Percentiles rank a stretch among this genome's conserved stretches.
phyloP scores from a whole-genome alignment of 176 grass and related monocot genomes.

The Carex pumila region DNA sequence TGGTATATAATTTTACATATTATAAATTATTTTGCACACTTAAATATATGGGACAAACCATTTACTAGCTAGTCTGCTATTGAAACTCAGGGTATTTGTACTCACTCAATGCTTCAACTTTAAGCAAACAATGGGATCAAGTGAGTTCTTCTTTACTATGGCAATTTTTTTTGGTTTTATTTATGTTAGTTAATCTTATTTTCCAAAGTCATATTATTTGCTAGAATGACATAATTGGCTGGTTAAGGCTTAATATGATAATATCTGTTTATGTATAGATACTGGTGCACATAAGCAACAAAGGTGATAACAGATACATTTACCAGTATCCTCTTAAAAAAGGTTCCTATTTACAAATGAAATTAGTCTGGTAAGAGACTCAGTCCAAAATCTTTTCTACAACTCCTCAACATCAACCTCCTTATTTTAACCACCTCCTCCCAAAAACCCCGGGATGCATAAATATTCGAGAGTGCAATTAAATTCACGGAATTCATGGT shows the following conservation, averaged over 20 bases:
- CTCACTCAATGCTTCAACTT: conserved; percentile 88
- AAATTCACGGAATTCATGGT: conserved; percentile 56
- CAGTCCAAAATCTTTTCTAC: not conserved
- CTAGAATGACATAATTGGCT: not conserved
- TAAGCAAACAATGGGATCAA: conserved; percentile 93
- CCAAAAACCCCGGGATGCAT: conserved; percentile 57
- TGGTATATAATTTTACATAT: conserved; percentile 39
- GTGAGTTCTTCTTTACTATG: conserved; percentile 36
- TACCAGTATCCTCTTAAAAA: not conserved
- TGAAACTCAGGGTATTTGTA: conserved; percentile 71
- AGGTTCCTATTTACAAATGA: not conserved
- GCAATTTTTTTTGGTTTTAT: not conserved
- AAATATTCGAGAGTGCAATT: conserved; percentile 66
- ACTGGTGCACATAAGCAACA: not conserved
- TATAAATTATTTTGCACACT: conserved; percentile 11
- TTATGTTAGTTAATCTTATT: not conserved
- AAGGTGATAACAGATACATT: not conserved
- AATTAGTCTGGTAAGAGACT: not conserved
- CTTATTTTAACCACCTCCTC: conserved; percentile 52
- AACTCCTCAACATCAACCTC: conserved; percentile 30
- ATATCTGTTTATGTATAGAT: not conserved
- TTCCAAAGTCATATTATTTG: not conserved
- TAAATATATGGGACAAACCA: conserved; percentile 12
- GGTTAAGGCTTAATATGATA: too few relatives aligned
- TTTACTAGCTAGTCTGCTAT: conserved; percentile 8